These are phyloP conservation scores for Allantophomopsis cytisporea DNA, from an alignment of 2,329 filamentous ascomycete genomes.

Conservation along the genomic window DNA sequence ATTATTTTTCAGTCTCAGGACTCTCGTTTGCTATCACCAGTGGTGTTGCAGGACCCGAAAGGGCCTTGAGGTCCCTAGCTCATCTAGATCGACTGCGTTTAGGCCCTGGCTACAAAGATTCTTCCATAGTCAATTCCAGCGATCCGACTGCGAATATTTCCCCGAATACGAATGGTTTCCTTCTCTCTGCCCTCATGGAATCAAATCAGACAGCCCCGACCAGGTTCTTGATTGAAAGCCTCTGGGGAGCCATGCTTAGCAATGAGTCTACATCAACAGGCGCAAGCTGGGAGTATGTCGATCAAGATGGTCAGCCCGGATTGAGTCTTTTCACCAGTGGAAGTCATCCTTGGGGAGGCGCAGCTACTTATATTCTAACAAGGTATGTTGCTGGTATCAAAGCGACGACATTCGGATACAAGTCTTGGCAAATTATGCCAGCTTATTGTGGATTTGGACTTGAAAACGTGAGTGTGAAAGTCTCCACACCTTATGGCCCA, in stretches of 20 bases:
- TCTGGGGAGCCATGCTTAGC: conserved; percentile 28
- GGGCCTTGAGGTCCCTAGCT: conserved; percentile 16
- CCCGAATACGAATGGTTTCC: conserved; percentile 30
- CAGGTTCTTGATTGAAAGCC: conserved; percentile 18
- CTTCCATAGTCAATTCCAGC: conserved; percentile 6
- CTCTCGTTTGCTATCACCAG: conserved; percentile 20
- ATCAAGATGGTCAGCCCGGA: conserved; percentile 22
- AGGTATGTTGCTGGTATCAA: conserved; percentile 19
- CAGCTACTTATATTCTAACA: conserved; percentile 28
- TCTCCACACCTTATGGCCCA: conserved; percentile 14
- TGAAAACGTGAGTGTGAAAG: conserved; percentile 11
- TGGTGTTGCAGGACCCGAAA: conserved; percentile 18
- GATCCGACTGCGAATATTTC: conserved; percentile 18
- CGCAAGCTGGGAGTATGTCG: conserved; percentile 30
- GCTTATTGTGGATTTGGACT: conserved; percentile 12
- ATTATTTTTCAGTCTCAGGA: conserved; percentile 19
- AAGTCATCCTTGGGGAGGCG: conserved; percentile 28
- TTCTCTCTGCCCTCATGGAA: conserved; percentile 23
- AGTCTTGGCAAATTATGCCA: conserved; percentile 17
- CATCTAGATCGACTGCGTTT: conserved; percentile 17
- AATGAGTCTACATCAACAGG: conserved; percentile 22
- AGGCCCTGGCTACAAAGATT: conserved; percentile 23
- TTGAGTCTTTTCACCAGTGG: conserved; percentile 27
- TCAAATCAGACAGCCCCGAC: conserved; percentile 11
- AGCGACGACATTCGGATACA: conserved; percentile 12